Evolutionary conservation across 768 basidiomycete species (phyloP), one percentile per base, ranked within the genome.

Genomic region (Mycena metata): DNA sequence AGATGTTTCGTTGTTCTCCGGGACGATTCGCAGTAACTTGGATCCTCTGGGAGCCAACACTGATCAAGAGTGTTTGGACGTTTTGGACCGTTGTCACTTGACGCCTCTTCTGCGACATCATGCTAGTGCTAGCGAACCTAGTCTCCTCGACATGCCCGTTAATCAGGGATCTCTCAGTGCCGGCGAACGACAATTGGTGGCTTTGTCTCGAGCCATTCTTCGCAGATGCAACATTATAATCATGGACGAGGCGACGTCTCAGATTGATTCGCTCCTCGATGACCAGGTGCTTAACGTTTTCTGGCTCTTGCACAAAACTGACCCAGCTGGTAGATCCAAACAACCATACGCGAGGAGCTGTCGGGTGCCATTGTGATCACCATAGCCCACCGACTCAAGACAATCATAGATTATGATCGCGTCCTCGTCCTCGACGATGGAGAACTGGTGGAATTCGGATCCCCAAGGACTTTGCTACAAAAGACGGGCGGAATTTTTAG

Each of bases 311-410:
- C 19, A 17, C 0, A 24, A 16, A 24, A 12, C 46, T 33, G 5
- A 50, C 46, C 45, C 21, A 47, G 46, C 19, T 24, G 7, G 17
- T 64, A 91, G 87, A 91, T 95, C 60, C 93, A 94, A 77, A 80
- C 80, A 42, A 93, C 91, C 0, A 89, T 94, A 39, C 85, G 91
- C 33, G 89, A 91, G 73, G 91, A 93, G 76, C 86, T 96, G 59
- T 77, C 83, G 1, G 85, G 86, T 13, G 87, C 91, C 0, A 90
- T 94, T 21, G 90, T 96, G 21, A 86, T 96, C 42, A 94, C 93
- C 11, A 95, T 96, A 64, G 95, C 95, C 5, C 94, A 95, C 80
- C 83, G 92, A 16, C 81, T 94, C 23, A 89, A 89, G 75, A 94
- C 92, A 0, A 88, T 94, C 62, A 88, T 94, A 68, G 90, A 94